A percentile compares a stretch with the other conserved stretches of the same genome.
phyloP scores from a whole-genome alignment of 371 early-diverging fungal genomes.

The Chytridiales sp. region DNA sequence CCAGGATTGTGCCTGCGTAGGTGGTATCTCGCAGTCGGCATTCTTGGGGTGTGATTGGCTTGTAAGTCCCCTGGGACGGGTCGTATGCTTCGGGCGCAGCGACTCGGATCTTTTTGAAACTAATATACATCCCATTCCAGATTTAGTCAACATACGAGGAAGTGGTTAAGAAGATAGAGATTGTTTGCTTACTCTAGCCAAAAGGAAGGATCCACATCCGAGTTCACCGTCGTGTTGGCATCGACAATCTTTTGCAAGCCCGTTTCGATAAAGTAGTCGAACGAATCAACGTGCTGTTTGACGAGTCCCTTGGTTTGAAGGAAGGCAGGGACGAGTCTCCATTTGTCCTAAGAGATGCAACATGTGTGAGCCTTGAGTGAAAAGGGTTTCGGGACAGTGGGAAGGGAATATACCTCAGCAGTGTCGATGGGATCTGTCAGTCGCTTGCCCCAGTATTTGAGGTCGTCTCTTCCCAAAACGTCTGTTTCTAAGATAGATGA shows the following conservation, averaged over 20 bases:
- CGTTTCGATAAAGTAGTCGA: conserved; percentile 97
- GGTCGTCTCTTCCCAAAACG: conserved; percentile 44
- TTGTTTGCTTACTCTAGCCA: conserved; percentile 78
- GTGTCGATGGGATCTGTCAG: conserved; percentile 63
- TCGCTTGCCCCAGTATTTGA: conserved; percentile 55
- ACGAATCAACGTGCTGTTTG: conserved; percentile 99
- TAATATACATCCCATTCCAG: conserved; percentile 25
- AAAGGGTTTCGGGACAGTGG: conserved; percentile 1
- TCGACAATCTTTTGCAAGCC: conserved; percentile 95
- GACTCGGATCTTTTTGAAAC: conserved; percentile 90
- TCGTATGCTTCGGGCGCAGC: conserved; percentile 85
- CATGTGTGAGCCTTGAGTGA: conserved; percentile 2
- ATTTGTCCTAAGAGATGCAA: conserved; percentile 78
- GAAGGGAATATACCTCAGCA: conserved; percentile 52
- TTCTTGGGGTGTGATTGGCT: conserved; percentile 92
- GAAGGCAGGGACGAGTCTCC: conserved; percentile 97
- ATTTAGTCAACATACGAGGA: neutral
- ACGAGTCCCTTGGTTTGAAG: conserved; percentile 98
- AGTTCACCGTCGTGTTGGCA: conserved; percentile 94
- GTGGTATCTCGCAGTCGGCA: conserved; percentile 98
- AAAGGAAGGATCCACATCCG: conserved; percentile 98
- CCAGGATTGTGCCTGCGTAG: conserved; percentile 94
- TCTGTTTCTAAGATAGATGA: conserved; percentile 50
- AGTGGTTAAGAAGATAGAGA: neutral
- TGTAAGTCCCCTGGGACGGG: conserved; percentile 52